phyloP scores from a whole-genome alignment of 176 grass and related monocot genomes.

The Oryza nivara region DNA sequence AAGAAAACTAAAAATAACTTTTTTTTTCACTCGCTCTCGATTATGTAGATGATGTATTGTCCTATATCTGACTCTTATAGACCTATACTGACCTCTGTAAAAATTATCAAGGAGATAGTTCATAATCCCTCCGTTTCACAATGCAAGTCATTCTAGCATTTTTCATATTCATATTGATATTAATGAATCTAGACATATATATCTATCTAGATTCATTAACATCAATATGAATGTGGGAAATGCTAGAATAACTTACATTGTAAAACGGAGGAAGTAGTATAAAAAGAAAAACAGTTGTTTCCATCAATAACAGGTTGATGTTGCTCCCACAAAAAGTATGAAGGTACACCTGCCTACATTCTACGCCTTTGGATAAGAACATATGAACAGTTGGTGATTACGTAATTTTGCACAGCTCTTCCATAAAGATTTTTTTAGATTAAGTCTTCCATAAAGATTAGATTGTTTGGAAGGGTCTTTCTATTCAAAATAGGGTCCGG shows the following conservation, averaged over 20 bases:
- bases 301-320: constrained; percentile 7
- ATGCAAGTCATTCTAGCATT: no score
- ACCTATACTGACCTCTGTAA: no score
- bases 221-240: no score
- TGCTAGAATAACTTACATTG: no score
- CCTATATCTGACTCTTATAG: background rate
- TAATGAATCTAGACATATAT: no score
- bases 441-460: background rate
- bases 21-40: background rate
- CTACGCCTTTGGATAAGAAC: background rate
- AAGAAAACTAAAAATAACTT: background rate
- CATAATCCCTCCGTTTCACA: no score
- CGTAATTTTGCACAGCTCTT: background rate
- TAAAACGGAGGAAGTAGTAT: no score
- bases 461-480: background rate
- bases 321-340: background rate
- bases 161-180: no score
- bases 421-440: background rate
- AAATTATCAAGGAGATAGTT: no score
- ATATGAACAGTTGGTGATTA: background rate
- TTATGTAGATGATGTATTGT: background rate
- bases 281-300: constrained; percentile 8
- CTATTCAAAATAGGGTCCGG: background rate
- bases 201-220: no score
- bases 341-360: background rate